Percentiles rank a stretch among this genome's conserved stretches.
Evolutionary conservation across 2,329 filamentous ascomycete genomes (phyloP).

Genomic region (Fusarium dlaminii): DNA sequence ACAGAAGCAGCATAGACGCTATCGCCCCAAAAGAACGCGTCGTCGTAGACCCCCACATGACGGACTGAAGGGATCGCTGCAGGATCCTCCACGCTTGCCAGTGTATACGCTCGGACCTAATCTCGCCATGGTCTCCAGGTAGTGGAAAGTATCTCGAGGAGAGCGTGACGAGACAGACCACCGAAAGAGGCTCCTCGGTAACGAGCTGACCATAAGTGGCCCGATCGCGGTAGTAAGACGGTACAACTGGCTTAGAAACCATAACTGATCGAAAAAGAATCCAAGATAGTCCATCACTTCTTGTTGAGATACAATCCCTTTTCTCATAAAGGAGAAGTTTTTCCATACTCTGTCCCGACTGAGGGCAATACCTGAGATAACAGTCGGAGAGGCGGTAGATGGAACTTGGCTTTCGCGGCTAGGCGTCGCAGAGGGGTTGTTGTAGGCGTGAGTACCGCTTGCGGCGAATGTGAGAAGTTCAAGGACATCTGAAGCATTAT

Average conservation of each 20-base stretch:
- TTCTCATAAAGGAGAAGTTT: slow-evolving; percentile 10
- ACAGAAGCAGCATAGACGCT: slow-evolving; percentile 18
- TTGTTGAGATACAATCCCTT: slow-evolving; percentile 18
- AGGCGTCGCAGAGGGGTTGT: not conserved
- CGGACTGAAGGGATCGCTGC: slow-evolving; percentile 10
- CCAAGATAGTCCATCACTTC: slow-evolving; percentile 12
- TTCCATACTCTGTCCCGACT: not conserved
- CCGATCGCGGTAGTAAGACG: slow-evolving; percentile 10
- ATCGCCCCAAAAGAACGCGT: slow-evolving; percentile 20
- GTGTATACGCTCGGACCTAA: slow-evolving; percentile 24
- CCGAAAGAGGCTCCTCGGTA: slow-evolving; percentile 15
- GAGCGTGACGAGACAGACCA: slow-evolving; percentile 18
- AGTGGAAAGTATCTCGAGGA: slow-evolving; percentile 18
- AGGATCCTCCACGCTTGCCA: slow-evolving; percentile 27
- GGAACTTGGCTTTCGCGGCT: not conserved
- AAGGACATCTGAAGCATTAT: slow-evolving; percentile 16
- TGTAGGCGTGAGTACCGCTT: not conserved
- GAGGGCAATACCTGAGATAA: not conserved
- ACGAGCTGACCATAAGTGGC: not conserved
- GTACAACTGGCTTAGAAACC: slow-evolving; percentile 23
- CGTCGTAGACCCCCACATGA: slow-evolving; percentile 25
- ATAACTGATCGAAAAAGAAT: slow-evolving; percentile 21
- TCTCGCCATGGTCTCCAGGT: slow-evolving; percentile 8
- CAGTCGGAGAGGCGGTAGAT: not conserved
- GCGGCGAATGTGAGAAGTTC: slow-evolving; percentile 23